Base-by-base conservation (phyloP, 371 early-diverging fungal genomes). In the Haplosporangium sp. region DNA sequence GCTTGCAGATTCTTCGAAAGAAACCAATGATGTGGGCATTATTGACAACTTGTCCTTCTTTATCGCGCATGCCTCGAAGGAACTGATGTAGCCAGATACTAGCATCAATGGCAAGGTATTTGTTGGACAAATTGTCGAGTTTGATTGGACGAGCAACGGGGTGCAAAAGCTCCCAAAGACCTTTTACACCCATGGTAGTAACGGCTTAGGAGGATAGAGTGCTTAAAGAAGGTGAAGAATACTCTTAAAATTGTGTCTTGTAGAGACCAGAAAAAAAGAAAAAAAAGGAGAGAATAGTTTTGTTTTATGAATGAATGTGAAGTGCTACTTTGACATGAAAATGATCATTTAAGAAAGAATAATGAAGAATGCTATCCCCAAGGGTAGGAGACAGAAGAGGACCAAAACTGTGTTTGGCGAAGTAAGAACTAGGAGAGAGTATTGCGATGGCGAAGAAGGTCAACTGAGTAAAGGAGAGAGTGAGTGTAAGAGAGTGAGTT, bases 21-120 rank as follows among this genome's bases (percentile, higher is more conserved):
- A 98, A 98, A 2, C 98, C 98, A n/a, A 95, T 77, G 13, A 98
- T 83, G 74, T 97, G 97, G 0, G 95, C 95, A 76, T 95, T 94
- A 20, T 85, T 85, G 47, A 97, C 66, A 15, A 91, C 88, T 69
- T 95, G 90, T 11, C 97, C 98, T 55, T 94, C 92, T 45, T 86
- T 88, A 86, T 96, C 96, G 34, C 93, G 91, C 94, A 98, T 94
- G 4, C 96, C 96, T 65, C 95, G 94, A 65, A 97, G 83, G 74
- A 98, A 97, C 85, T 98, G 98, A 81, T 98, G 94, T 40, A 98
- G 89, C 99, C 99, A 99, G 56, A 99, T 98, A 64, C 94, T 93
- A 11, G 98, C 98, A 88, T 98, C 98, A 15, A 98, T 90, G 3
- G 97, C 98, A 58, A 98, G 84, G 55, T 87, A 84, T 65, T 92